A percentile compares a stretch with the other conserved stretches of the same genome.
These are phyloP conservation scores for Plasmodiophora brassicae DNA, from an alignment of 208 protist species.

Conservation along the genomic window DNA sequence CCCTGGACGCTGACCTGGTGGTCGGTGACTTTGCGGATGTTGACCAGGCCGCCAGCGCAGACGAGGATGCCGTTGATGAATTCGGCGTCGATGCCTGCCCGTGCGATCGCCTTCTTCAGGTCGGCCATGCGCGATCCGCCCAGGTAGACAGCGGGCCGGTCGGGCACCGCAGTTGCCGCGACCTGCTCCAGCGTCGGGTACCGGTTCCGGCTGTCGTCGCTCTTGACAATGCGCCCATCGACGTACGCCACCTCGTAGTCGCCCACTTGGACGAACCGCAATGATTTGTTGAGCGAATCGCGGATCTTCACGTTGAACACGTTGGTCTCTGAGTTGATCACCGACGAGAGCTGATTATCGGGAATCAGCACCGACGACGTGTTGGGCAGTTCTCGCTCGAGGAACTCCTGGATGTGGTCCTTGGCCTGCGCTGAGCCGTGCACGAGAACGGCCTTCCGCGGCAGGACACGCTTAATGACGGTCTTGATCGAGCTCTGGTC, in stretches of 20 bases:
- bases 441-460: not conserved
- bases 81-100: not conserved
- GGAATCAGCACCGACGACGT: not conserved
- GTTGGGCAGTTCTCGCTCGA: not conserved
- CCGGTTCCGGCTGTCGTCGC: not conserved
- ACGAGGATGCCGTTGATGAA: not conserved
- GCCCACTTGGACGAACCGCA: constrained; percentile 6
- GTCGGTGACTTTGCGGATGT: constrained; percentile 3
- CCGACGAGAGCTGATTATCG: constrained; percentile 22
- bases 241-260: constrained; percentile 26
- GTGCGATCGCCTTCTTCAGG: not conserved
- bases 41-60: not conserved
- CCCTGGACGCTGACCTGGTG: constrained; percentile 13
- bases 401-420: not conserved
- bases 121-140: not conserved
- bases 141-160: not conserved
- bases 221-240: not conserved
- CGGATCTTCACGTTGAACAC: constrained; percentile 2
- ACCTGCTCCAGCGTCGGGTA: not conserved
- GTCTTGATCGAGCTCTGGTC: constrained; percentile 28
- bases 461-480: not conserved
- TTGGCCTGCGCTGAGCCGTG: not conserved
- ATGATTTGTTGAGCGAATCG: not conserved
- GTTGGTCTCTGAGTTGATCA: not conserved
- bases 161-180: not conserved